Percentiles rank a stretch among this genome's conserved stretches.
Evolutionary conservation across 2,329 filamentous ascomycete species (phyloP).

Genomic region (Fusarium tanahbumbuense): DNA sequence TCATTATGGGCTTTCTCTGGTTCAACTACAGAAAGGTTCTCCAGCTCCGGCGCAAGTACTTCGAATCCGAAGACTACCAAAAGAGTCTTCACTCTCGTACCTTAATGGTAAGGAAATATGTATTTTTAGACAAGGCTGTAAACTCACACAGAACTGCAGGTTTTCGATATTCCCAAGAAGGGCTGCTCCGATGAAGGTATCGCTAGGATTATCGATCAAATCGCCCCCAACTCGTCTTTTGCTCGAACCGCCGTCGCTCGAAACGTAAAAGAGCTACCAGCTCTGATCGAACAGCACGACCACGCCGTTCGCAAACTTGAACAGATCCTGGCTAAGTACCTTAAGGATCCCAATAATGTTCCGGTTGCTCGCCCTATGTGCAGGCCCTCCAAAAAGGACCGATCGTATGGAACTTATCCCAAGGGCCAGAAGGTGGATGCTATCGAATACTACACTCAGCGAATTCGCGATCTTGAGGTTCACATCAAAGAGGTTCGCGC

Average conservation of each 20-base stretch:
- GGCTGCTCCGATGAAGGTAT: slow-evolving; percentile 87
- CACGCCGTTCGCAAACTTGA: slow-evolving; percentile 85
- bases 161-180: slow-evolving; percentile 86
- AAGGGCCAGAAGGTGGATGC: slow-evolving; percentile 85
- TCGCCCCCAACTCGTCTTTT: slow-evolving; percentile 81
- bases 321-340: slow-evolving; percentile 84
- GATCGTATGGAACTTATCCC: slow-evolving; percentile 71
- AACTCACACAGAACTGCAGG: slow-evolving; percentile 57
- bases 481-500: slow-evolving; percentile 86
- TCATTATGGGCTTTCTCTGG: slow-evolving; percentile 86
- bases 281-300: slow-evolving; percentile 86
- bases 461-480: slow-evolving; percentile 83
- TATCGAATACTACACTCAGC: slow-evolving; percentile 89
- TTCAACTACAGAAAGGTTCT: slow-evolving; percentile 84
- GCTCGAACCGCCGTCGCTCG: slow-evolving; percentile 86
- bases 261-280: slow-evolving; percentile 90
- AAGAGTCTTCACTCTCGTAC: slow-evolving; percentile 83
- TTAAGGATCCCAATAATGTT: slow-evolving; percentile 85
- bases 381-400: slow-evolving; percentile 83
- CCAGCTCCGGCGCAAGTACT: slow-evolving; percentile 79
- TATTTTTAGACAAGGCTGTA: not conserved
- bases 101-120: slow-evolving; percentile 65
- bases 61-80: slow-evolving; percentile 89
- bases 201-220: slow-evolving; percentile 81
- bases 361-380: slow-evolving; percentile 82